Conservation (phyloP, 345 rosid species). For the Euphorbia lathyris region DNA sequence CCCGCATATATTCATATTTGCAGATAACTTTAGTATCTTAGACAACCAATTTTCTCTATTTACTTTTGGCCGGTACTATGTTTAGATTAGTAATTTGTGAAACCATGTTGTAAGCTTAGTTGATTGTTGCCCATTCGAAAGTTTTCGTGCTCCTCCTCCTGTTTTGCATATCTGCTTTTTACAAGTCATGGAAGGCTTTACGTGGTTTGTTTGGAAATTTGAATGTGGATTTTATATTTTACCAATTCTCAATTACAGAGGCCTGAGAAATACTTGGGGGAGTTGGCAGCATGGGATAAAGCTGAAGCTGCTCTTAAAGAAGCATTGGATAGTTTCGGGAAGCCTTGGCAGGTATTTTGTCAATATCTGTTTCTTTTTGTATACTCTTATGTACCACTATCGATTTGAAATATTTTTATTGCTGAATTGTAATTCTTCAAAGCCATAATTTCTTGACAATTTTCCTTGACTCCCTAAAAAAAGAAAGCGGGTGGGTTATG, state of each 20-base stretch:
- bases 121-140: not conserved
- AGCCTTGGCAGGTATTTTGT: conserved; percentile 73
- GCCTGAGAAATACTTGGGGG: conserved; percentile 92
- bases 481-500: not conserved
- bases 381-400: not conserved
- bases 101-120: not conserved
- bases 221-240: not conserved
- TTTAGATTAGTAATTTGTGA: not conserved
- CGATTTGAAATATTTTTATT: not conserved
- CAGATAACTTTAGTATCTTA: not conserved
- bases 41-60: not conserved
- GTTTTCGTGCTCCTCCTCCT: not conserved
- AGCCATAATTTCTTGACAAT: not conserved
- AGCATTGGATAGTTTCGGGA: conserved; percentile 75
- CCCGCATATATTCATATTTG: not conserved
- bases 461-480: not conserved
- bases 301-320: conserved; percentile 83
- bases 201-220: not conserved
- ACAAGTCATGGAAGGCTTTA: not conserved
- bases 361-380: not conserved
- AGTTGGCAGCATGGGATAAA: conserved; percentile 73
- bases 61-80: not conserved
- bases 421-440: not conserved
- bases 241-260: conserved; percentile 43
- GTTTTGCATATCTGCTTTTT: not conserved